phyloP scores from a whole-genome alignment of 129 eudicot genomes.

The Lactuca sativa region DNA sequence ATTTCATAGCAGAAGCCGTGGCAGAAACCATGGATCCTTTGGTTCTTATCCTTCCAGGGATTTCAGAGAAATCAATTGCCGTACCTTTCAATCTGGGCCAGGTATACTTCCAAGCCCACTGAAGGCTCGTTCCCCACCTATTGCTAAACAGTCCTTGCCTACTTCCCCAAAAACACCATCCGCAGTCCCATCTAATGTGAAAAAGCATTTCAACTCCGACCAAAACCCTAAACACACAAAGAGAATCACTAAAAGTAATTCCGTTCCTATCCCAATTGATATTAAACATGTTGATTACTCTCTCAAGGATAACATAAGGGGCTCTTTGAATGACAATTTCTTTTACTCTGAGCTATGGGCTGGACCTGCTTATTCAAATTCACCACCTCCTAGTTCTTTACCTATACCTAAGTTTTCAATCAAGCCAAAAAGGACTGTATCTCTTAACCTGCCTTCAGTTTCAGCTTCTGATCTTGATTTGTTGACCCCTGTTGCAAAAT shows the following conservation, averaged over 20 bases:
- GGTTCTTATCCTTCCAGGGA: constrained; percentile 21
- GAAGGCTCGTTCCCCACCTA: constrained; percentile 29
- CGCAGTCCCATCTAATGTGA: constrained; percentile 18
- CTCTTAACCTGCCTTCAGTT: constrained; percentile 66
- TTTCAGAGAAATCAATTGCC: constrained; percentile 63
- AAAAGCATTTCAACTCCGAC: constrained; percentile 35
- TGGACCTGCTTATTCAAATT: constrained; percentile 93
- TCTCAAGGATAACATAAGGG: constrained; percentile 4
- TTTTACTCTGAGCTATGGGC: constrained; percentile 90
- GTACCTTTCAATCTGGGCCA: constrained; percentile 64
- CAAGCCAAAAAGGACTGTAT: constrained; percentile 65
- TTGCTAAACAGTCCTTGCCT: constrained; percentile 16
- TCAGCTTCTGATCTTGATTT: constrained; percentile 47
- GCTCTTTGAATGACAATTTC: constrained; percentile 29
- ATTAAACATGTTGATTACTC: constrained; percentile 18
- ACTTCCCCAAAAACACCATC: constrained; percentile 27
- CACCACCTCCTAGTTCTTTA: constrained; percentile 95
- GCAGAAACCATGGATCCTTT: constrained; percentile 34
- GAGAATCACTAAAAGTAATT: constrained; percentile 30
- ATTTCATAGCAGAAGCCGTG: constrained; percentile 40
- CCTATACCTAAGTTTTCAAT: constrained; percentile 84
- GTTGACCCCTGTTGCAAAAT: constrained; percentile 50
- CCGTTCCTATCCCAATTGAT: constrained; percentile 50
- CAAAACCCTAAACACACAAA: constrained; percentile 23
- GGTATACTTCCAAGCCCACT: constrained; percentile 59